Base-by-base conservation (phyloP, 306 rosid species). In the Carpinus fangiana region DNA sequence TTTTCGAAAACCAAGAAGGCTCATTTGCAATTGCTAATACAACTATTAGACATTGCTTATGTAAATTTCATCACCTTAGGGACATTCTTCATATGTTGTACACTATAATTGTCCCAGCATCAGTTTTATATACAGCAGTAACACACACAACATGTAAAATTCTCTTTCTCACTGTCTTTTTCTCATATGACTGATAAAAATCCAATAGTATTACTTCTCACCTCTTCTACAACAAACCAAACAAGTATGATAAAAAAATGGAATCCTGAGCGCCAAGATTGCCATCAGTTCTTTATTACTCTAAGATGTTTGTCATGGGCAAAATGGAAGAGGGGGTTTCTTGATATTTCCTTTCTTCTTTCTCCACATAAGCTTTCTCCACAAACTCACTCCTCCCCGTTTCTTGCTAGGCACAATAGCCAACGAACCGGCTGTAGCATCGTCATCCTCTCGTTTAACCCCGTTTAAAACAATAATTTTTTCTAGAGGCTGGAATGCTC, bases 351-450 rank as follows among this genome's bases (percentile, higher is more conserved):
- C 84, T 85, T 82, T 89, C 86, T 87, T 94, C 90, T 80, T 86
- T 85, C 96, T 90, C 92, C 94, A 82, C 56, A 89, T 59, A 12
- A 93, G 77, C 84, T 83, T 90, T 69, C 67, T 86, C 96, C 94
- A 92, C 81, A 94, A 78, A 76, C 83, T 86, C 50, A 72, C 75
- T 11, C 82, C 84, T 41, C 89, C 84, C 4, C 64, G 73, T 78
- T 88, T 94, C 85, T 84, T 92, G 76, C 83, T 80, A 12, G 92
- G 92, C 45, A 92, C 93, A 7, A 94, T 76, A 34, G 96, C 98
- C 77, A 90, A 72, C 23, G 90, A 76, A 60, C 80, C 80, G 57
- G 41, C 84, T 38, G 80, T 51, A 45, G 84, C 85, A 75, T 36
- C 76, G 21, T 86, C 86, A 45, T 78, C 85, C 73, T 72, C 79